Evolutionary conservation across 176 grass and related monocot genomes (phyloP), one percentile per base, ranked within the genome.

Genomic region (Paspalum vaginatum): DNA sequence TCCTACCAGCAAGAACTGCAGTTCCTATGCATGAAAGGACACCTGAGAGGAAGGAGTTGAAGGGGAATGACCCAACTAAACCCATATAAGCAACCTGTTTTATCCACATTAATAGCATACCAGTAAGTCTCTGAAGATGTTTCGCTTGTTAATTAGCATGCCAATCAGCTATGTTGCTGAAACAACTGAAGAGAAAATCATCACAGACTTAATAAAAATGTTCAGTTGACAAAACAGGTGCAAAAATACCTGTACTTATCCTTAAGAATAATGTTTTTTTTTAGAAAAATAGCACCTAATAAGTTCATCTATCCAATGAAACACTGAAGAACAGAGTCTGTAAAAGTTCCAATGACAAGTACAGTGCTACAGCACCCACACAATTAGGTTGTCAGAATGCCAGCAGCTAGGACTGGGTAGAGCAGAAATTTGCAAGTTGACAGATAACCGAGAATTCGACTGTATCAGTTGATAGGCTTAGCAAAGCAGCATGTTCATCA

Each of bases 1-100:
- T 51, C 52, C 8, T 79, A 95, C 96, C 90, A 72, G 90, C 96
- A 84, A 98, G 87, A 2, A 93, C 92, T 38, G 92, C 92, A 61
- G 88, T 91, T 76, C 96, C 92, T 24, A 95, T 74, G 72, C 86
- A 93, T 32, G 92, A 98, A 73, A 95, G 86, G n/a, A 98, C 79
- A 15, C 90, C 90, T 7, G 96, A 93, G 10, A 93, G 86, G 84
- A 93, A 94, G 64, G 91, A 90, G 76, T 97, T 94, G 79, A 97
- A 97, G 20, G 92, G 92, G 74, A 95, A 98, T 51, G 96, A 88
- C 68, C 96, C 92, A 27, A 98, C 96, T 74, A 95, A 61, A 83
- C 84, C 96, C 90, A 95, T 93, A 84, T 95, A 98, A 60, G 78
- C 86, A 53, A 89, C 86, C 80, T 83, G 74, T 63, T 72, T 72